Base-by-base conservation (phyloP, 1,284 basidiomycete species). In the Omphalotus olearius region DNA sequence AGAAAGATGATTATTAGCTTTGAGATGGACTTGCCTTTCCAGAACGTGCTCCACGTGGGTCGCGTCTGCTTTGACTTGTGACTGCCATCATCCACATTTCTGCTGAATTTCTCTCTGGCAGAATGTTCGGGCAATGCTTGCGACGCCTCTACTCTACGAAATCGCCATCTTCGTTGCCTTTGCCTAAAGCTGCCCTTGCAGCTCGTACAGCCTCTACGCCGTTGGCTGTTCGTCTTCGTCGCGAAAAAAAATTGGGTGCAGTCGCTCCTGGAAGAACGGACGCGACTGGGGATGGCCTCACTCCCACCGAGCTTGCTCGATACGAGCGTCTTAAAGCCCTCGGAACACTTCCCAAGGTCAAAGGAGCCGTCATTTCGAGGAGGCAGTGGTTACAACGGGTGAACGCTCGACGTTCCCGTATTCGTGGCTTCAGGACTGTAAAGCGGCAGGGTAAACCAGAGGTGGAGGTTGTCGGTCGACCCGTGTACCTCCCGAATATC, bases 401-500 rank as follows among this genome's bases (percentile, higher is more conserved):
- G 52, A 80, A 85, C 61, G 68, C 70, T 26, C 74, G 75, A 35
- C 75, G 87, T 54, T 74, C 74, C 26, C 78, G 88, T 17, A 64
- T 89, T 40, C 88, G 88, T 57, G 88, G 88, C 65, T 67, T 83
- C 52, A 69, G 68, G 41, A 64, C 71, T 7, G 61, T 67, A 41
- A 62, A 64, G 53, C 63, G 69, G 37, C 75, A 74, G 18, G 38
- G 36, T 6, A 41, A 52, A 42, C 33, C 38, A 17, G 62, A 64
- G 35, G 69, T 69, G 13, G 69, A 78, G 53, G 78, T 92, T 45
- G 75, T 91, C 49, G 94, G 91, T 44, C 82, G 88, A 62, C 82
- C 85, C 58, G 78, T 94, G 41, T 98, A 91, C 70, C 82, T 98
- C 40, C 95, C 94, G 42, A 97, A 97, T 68, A 78, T 90, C 61